A percentile compares a stretch with the other conserved stretches of the same genome.
Evolutionary conservation across 306 rosid species (phyloP).

Genomic region (Vigna unguiculata): DNA sequence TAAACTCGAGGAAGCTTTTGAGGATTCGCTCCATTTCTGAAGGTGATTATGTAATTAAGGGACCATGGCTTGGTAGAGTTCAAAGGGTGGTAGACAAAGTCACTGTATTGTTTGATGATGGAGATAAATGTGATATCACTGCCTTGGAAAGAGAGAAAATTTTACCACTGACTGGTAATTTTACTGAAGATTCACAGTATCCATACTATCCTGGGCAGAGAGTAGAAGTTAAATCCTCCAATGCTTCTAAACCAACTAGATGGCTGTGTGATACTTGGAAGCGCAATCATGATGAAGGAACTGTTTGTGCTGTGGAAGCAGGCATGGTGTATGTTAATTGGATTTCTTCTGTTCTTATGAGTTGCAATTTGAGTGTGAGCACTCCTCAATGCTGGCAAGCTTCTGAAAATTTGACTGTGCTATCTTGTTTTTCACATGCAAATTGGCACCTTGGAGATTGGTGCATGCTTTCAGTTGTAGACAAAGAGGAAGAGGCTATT

Average conservation of each 20-base stretch:
- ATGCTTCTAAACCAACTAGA: constrained; percentile 65
- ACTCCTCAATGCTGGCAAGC: constrained; percentile 71
- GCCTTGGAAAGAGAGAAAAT: constrained; percentile 70
- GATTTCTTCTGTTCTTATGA: constrained; percentile 66
- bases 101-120: constrained; percentile 78
- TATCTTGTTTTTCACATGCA: constrained; percentile 73
- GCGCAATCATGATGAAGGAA: constrained; percentile 75
- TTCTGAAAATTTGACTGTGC: constrained; percentile 65
- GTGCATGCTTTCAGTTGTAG: constrained; percentile 72
- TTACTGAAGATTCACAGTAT: constrained; percentile 77
- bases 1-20: constrained; percentile 61
- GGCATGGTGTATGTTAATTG: constrained; percentile 80
- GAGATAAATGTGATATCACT: constrained; percentile 66
- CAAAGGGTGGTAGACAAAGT: constrained; percentile 76
- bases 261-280: constrained; percentile 91
- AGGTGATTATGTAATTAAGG: constrained; percentile 75
- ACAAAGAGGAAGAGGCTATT: constrained; percentile 38
- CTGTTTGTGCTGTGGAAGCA: constrained; percentile 77
- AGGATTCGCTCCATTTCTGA: constrained; percentile 79
- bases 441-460: constrained; percentile 98
- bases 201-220: constrained; percentile 96
- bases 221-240: constrained; percentile 65
- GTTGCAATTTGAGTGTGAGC: constrained; percentile 51
- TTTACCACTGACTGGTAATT: constrained; percentile 63
- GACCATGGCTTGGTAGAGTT: constrained; percentile 88